phyloP scores from a whole-genome alignment of 202 grass and related monocot species.

The Dendrocalamus latiflorus region DNA sequence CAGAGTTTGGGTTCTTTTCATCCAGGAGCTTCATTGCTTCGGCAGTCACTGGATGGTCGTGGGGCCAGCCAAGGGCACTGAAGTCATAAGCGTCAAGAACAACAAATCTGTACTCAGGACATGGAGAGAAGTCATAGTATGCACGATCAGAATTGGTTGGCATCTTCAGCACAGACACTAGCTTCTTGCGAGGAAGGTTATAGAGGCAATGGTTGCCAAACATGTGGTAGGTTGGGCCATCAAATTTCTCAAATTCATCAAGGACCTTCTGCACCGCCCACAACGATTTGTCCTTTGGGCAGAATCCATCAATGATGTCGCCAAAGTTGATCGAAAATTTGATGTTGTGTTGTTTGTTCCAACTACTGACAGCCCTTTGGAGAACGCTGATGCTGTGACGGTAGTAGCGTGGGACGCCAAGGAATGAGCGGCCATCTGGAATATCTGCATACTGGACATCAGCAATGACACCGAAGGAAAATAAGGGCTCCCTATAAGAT shows the following conservation, averaged over 20 bases:
- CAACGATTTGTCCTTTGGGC: slow-evolving; percentile 55
- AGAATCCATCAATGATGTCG: slow-evolving; percentile 76
- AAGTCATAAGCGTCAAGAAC: slow-evolving; percentile 82
- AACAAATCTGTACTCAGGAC: slow-evolving; percentile 49
- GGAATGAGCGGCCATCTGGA: slow-evolving; percentile 71
- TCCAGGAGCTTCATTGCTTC: slow-evolving; percentile 39
- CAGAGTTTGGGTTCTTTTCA: slow-evolving; percentile 69
- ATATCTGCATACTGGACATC: slow-evolving; percentile 89
- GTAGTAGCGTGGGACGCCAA: slow-evolving; percentile 67
- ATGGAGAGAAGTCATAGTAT: slow-evolving; percentile 73
- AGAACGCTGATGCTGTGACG: slow-evolving; percentile 77
- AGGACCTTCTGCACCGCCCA: slow-evolving; percentile 51
- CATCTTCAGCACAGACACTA: slow-evolving; percentile 67
- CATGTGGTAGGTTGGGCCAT: slow-evolving; percentile 73
- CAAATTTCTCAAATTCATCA: slow-evolving; percentile 62
- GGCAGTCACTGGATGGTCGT: slow-evolving; percentile 4
- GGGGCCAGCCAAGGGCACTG: slow-evolving; percentile 70
- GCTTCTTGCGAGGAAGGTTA: slow-evolving; percentile 58
- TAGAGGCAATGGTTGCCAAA: slow-evolving; percentile 78
- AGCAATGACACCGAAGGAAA: slow-evolving; percentile 82
- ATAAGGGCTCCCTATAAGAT: slow-evolving; percentile 44
- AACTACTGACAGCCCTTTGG: slow-evolving; percentile 62
- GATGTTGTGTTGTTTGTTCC: slow-evolving; percentile 50
- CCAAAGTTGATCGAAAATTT: slow-evolving; percentile 78
- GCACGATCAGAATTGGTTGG: slow-evolving; percentile 33